Base-by-base conservation (phyloP, 306 rosid species). In the Sphenostylis stenocarpa region DNA sequence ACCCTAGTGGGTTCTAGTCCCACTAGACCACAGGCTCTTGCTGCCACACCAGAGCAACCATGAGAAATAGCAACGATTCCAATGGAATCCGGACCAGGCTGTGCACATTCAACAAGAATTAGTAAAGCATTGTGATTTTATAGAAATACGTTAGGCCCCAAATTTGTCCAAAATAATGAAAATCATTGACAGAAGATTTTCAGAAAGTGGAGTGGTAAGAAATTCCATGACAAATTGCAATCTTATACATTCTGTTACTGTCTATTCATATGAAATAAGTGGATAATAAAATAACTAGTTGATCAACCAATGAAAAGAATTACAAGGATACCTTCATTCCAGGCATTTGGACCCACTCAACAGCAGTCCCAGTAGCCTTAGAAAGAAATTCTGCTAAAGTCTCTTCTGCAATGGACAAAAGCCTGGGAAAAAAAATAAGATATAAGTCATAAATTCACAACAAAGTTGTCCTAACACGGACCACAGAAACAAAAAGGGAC, bases 31-130 rank as follows among this genome's bases (percentile, higher is more conserved):
- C 98, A 96, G 77, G 99, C 99, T 66, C 99, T 92, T 86, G 99
- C 98, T 87, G 99, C 99, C 90, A 93, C 99, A 74, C 99, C 99
- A 87, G 96, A 69, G 91, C 98, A 93, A 92, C 98, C 99, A 90
- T 96, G 98, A 87, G 97, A 96, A 87, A 96, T 96, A 89, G 99
- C 98, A 82, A 93, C 97, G 93, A 96, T 96, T 96, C 99, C 99
- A 91, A 96, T 96, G 91, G 99, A 96, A 96, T 96, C 99, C 99
- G 99, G 99, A 96, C 99, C 98, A 96, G 99, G 99, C 99, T 96
- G 80, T 17, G 12, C 72, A 81, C 55, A 77, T 47, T 39, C 58
- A 84, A 47, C 57, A 65, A 79, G 48, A 76, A 17, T 36, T n/a
- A 61, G 58, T 15, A 47, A 44, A 16, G 51, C 65, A 80, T 20